Conservation (phyloP, 805 yeast genomes). For the Barnettozyma populi region DNA sequence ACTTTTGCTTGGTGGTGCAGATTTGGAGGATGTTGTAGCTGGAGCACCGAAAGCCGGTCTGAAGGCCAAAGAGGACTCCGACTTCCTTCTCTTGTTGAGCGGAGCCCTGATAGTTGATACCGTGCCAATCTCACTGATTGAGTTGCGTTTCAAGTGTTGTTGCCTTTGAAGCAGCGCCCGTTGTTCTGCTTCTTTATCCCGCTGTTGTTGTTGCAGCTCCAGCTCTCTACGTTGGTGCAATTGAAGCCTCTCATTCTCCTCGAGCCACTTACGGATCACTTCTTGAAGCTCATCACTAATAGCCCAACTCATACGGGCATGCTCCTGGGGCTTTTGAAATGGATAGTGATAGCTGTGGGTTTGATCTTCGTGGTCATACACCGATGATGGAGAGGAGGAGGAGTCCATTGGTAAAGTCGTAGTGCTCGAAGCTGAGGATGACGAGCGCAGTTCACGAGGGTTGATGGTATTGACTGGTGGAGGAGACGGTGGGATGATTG, state of each 20-base stretch:
- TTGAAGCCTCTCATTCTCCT: conserved; percentile 15
- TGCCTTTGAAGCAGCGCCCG: conserved; percentile 1
- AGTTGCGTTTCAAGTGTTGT: conserved; percentile 5
- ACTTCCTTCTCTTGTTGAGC: conserved; percentile 20
- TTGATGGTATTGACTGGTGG: conserved; percentile 16
- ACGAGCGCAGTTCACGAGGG: conserved; percentile 13
- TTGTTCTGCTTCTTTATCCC: not conserved
- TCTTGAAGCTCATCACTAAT: conserved; percentile 25
- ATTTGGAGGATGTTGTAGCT: conserved; percentile 5
- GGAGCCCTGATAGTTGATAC: conserved; percentile 7
- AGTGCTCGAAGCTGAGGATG: not conserved
- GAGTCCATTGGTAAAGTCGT: not conserved
- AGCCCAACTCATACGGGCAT: conserved; percentile 15
- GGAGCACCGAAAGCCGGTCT: conserved; percentile 2
- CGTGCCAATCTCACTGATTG: conserved; percentile 2
- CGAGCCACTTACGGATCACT: conserved; percentile 25
- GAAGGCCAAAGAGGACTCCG: conserved; percentile 18
- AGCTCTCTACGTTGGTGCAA: not conserved
- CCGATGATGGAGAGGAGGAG: conserved; percentile 8
- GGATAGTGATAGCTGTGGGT: not conserved
- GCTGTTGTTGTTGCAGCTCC: conserved; percentile 4
- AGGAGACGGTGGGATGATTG: conserved; percentile 4
- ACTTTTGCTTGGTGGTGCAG: conserved; percentile 4
- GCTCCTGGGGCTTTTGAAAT: not conserved
- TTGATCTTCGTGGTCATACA: conserved; percentile 2